Percentiles rank a stretch among this genome's conserved stretches.
phyloP scores from a whole-genome alignment of 2,329 filamentous ascomycete species.

The Magnaporthiopsis incrustans region DNA sequence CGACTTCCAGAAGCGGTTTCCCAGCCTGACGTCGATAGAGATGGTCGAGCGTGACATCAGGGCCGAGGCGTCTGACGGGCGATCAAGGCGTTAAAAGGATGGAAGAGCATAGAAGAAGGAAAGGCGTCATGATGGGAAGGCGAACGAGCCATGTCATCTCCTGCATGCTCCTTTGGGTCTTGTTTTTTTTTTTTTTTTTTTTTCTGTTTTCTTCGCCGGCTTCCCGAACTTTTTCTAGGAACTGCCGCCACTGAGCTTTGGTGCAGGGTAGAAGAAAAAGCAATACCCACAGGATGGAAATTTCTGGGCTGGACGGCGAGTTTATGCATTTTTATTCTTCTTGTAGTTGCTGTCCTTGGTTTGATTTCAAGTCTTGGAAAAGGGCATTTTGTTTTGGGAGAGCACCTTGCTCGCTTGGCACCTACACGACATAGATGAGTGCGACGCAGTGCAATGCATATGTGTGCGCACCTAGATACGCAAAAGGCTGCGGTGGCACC shows the following conservation, averaged over 20 bases:
- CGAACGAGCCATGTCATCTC: background rate
- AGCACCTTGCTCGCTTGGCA: background rate
- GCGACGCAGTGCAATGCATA: background rate
- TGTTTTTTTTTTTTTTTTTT: background rate
- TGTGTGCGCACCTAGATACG: background rate
- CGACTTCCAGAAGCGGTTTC: slow-evolving; percentile 78
- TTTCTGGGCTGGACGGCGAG: background rate
- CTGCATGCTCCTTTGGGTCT: background rate
- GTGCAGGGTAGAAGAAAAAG: background rate
- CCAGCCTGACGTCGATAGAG: slow-evolving; percentile 76
- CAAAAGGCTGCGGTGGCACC: background rate
- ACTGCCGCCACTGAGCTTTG: background rate
- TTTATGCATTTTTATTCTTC: background rate
- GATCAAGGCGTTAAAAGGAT: background rate
- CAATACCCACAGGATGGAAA: background rate
- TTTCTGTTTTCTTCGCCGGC: background rate
- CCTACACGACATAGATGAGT: background rate
- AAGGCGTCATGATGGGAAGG: background rate
- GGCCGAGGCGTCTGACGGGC: slow-evolving; percentile 23
- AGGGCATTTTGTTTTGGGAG: background rate
- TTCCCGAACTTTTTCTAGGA: background rate
- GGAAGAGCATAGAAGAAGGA: background rate
- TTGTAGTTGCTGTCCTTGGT: background rate
- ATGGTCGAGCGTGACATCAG: slow-evolving; percentile 68
- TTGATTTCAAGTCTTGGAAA: background rate